Evolutionary conservation across 106 monocot species (phyloP).

Genomic region (Allium fistulosum): DNA sequence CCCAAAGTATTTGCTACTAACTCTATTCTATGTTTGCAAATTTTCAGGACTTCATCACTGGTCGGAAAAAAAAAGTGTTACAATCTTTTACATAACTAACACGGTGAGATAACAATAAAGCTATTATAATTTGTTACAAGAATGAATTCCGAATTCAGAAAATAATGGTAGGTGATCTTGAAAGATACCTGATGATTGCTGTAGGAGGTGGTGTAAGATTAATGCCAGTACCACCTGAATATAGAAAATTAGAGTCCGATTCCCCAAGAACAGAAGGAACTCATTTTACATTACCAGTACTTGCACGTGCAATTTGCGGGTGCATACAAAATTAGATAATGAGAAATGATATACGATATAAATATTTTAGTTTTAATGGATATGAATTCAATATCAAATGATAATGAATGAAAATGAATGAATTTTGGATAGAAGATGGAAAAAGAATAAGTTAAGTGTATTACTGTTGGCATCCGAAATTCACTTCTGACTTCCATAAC

Average conservation of each 20-base stretch:
- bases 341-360: no score
- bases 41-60: constrained; percentile 59
- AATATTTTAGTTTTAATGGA: no score
- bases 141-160: neutral
- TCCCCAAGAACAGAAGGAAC: no score
- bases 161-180: constrained; percentile 2
- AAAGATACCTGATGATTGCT: constrained; percentile 60
- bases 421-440: no score
- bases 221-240: constrained; percentile 94
- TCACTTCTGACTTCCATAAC: neutral
- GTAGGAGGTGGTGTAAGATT: constrained; percentile 90
- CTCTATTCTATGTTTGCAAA: constrained; percentile 70
- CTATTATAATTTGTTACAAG: neutral
- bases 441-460: no score
- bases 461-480: no score
- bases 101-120: neutral
- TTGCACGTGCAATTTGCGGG: no score
- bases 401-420: no score
- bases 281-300: no score
- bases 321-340: no score
- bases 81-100: neutral
- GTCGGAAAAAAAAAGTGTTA: neutral
- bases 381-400: no score
- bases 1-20: constrained; percentile 60
- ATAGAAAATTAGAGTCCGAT: neutral